phyloP scores from a whole-genome alignment of 352 stramenopile genomes.

The Globisporangium lucens region DNA sequence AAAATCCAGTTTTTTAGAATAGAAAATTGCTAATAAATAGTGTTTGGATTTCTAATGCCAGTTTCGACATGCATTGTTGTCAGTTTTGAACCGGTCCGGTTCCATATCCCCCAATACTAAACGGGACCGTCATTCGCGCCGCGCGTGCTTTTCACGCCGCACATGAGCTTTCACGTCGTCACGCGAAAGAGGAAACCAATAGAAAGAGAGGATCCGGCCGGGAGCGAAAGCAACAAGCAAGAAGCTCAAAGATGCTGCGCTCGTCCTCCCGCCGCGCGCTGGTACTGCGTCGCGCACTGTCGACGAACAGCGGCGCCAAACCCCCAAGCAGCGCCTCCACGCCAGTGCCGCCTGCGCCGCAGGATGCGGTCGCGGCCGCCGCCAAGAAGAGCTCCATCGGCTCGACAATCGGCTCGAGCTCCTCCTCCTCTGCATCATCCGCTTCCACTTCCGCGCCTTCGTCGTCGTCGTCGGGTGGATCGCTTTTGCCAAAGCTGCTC shows the following conservation, averaged over 20 bases:
- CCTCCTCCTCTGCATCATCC: not conserved
- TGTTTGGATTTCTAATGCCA: too few species aligned
- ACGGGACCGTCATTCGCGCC: not conserved
- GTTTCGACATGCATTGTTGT: not conserved
- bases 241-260: conserved; percentile 6
- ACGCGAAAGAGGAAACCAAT: conserved; percentile 3
- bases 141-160: not conserved
- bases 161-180: conserved; percentile 1
- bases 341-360: not conserved
- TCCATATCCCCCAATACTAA: not conserved
- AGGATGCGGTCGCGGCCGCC: conserved; percentile 10
- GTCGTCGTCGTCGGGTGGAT: conserved; percentile 30
- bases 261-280: conserved; percentile 9
- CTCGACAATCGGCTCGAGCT: conserved; percentile 5
- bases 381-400: conserved; percentile 16
- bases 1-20: too few species aligned
- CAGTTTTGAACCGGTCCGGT: not conserved
- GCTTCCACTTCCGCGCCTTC: conserved; percentile 20
- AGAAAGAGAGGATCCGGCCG: not conserved
- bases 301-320: conserved; percentile 1
- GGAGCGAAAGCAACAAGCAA: not conserved
- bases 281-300: conserved; percentile 7
- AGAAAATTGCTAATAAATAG: too few species aligned
- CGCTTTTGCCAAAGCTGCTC: conserved; percentile 45
- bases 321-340: not conserved